Evolutionary conservation across 2,329 filamentous ascomycete genomes (phyloP).

Genomic region (Fusarium globosum): DNA sequence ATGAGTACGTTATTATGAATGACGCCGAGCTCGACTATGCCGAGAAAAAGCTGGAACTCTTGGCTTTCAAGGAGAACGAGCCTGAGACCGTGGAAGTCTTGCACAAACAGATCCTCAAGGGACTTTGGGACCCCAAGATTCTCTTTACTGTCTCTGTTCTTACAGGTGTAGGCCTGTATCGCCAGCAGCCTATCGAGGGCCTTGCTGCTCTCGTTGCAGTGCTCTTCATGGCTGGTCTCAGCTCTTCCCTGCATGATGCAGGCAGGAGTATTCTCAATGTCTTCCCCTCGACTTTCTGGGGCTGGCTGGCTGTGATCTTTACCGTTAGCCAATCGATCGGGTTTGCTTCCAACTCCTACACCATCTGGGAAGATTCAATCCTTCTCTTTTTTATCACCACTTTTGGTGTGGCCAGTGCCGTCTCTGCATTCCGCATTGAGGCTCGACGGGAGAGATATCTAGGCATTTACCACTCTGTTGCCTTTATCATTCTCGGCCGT

Average conservation of each 20-base stretch:
- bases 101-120: conserved; percentile 50
- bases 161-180: conserved; percentile 47
- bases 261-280: conserved; percentile 62
- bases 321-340: conserved; percentile 90
- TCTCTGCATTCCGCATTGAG: conserved; percentile 80
- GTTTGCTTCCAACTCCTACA: conserved; percentile 97
- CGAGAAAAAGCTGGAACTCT: conserved; percentile 67
- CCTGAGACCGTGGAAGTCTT: conserved; percentile 55
- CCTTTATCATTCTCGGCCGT: conserved; percentile 83
- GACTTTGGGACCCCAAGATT: conserved; percentile 51
- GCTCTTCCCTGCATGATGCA: conserved; percentile 55
- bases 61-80: conserved; percentile 50
- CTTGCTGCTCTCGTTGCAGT: conserved; percentile 54
- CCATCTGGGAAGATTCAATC: conserved; percentile 98
- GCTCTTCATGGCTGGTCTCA: conserved; percentile 55
- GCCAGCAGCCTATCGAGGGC: conserved; percentile 48
- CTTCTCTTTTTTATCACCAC: conserved; percentile 90
- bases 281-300: conserved; percentile 83
- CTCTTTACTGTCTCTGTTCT: conserved; percentile 47
- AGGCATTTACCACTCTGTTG: conserved; percentile 84
- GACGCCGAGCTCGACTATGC: conserved; percentile 69
- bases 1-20: conserved; percentile 65
- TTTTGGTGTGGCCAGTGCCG: conserved; percentile 80
- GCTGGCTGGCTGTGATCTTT: conserved; percentile 85
- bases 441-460: conserved; percentile 75